Evolutionary conservation across 192 early-diverging fungal genomes (phyloP), one percentile per base, ranked within the genome.

Genomic region (Dissophora ornata): DNA sequence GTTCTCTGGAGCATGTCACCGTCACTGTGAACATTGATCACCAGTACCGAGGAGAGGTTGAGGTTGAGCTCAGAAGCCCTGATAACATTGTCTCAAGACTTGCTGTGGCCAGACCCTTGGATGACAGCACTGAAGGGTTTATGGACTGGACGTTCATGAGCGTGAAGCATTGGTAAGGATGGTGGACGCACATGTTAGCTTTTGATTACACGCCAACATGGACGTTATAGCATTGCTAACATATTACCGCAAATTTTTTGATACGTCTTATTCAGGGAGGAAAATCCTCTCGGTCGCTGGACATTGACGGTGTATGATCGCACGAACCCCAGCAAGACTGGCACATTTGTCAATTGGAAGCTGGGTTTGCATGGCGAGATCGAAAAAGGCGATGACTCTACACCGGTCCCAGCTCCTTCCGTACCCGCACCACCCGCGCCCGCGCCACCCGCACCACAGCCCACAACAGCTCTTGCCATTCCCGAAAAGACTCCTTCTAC

Each of bases 81-180:
- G 46, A 82, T 18, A 84, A 85, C 16, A 80, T 92, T 25, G 69
- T 82, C 16, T 91, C 89, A 18, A 79, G 90, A 58, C 71, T 98
- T 56, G 91, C 90, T 0, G 85, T 87, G 0, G 68, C 68, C 21
- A 75, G 96, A 9, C 83, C 70, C 26, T 57, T 52, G 15, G 96
- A 98, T 70, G 57, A 45, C 9, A 88, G 84, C 75, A 78, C 54
- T 0, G 75, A 79, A 16, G 96, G 96, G 5, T 92, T 95, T 59
- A 15, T 48, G n/a, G 81, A 88, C 34, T 98, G 96, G 96, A 94
- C 90, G 16, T 93, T 96, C 51, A 95, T 94, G 92, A 89, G 83
- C 40, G 96, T 98, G 47, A 92, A 91, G 80, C 96, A 98, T 62
- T 98, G 96, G 96, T 79, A 69, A 48, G 63, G 19, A 36, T n/a